Conservation (phyloP, 257 asterid species). For the Oldenlandia corymbosa region DNA sequence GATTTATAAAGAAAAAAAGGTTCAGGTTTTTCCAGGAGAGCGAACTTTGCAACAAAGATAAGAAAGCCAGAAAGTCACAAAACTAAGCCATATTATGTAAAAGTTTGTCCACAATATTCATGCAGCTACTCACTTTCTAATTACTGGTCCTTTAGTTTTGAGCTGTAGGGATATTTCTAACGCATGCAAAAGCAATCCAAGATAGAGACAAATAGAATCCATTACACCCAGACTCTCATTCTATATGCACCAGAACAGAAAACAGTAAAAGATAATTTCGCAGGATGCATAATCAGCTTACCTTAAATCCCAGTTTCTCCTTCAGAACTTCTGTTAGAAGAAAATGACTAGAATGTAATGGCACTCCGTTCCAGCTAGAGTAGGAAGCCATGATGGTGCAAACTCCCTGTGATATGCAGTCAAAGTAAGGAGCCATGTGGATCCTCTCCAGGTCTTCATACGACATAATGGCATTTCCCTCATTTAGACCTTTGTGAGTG, state of each 20-base stretch:
- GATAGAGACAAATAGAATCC: background rate
- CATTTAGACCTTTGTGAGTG: constrained; percentile 37
- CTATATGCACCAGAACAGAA: background rate
- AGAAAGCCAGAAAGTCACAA: background rate
- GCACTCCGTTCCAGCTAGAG: constrained; percentile 46
- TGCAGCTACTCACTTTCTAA: too few relatives aligned
- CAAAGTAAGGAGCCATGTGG: constrained; percentile 43
- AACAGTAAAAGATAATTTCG: background rate
- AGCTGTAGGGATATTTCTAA: background rate
- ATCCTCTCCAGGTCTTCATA: constrained; percentile 41
- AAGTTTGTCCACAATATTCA: background rate
- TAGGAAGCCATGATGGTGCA: constrained; percentile 51
- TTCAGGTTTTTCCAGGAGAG: background rate
- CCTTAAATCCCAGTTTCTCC: constrained; percentile 46
- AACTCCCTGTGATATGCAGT: constrained; percentile 43
- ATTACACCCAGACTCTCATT: too few relatives aligned
- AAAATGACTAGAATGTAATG: constrained; percentile 32
- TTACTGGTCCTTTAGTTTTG: background rate
- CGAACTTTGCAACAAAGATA: background rate
- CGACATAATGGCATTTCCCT: constrained; percentile 36
- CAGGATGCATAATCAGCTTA: constrained; percentile 13
- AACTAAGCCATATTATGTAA: background rate
- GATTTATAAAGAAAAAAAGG: background rate
- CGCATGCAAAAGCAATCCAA: background rate
- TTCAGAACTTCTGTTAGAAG: constrained; percentile 38